Evolutionary conservation across 176 grass and related monocot genomes (phyloP).

Genomic region (Chrysopogon serrulatus): DNA sequence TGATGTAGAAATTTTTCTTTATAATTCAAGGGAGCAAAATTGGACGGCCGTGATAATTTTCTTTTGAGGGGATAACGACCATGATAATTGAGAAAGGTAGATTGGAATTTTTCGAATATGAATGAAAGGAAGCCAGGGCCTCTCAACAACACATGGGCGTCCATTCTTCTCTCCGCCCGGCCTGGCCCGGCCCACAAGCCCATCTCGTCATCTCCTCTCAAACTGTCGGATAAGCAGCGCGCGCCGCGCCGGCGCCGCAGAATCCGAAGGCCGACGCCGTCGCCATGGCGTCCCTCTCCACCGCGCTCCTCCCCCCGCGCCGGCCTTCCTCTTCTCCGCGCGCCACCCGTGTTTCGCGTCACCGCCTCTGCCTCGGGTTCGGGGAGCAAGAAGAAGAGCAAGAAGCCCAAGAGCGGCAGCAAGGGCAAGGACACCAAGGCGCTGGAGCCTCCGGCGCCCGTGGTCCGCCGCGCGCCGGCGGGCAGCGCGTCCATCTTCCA

Average conservation of each 20-base stretch:
- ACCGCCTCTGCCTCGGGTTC: not conserved
- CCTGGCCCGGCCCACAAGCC: not conserved
- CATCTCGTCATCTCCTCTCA: not conserved
- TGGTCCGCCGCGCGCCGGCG: conserved; percentile 54
- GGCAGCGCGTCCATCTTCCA: conserved; percentile 34
- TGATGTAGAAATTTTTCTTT: no score
- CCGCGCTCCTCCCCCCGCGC: conserved; percentile 4
- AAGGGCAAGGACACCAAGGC: conserved; percentile 38
- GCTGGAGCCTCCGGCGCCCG: conserved; percentile 44
- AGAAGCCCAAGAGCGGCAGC: conserved; percentile 24
- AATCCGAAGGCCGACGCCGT: not conserved
- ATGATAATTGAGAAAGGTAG: no score
- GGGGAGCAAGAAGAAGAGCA: not conserved
- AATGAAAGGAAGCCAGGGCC: not conserved
- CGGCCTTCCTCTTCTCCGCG: not conserved
- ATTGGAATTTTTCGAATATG: no score
- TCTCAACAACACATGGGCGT: not conserved
- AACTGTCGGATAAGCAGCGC: not conserved
- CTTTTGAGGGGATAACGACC: no score
- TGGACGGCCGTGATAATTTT: no score
- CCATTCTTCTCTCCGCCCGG: not conserved
- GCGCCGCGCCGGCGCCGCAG: not conserved
- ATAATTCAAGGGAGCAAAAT: no score
- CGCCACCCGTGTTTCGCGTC: conserved; percentile 5
- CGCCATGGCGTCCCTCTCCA: conserved; percentile 24